phyloP scores from a whole-genome alignment of 2,329 filamentous ascomycete species.

The Ramularia collo-cygni region DNA sequence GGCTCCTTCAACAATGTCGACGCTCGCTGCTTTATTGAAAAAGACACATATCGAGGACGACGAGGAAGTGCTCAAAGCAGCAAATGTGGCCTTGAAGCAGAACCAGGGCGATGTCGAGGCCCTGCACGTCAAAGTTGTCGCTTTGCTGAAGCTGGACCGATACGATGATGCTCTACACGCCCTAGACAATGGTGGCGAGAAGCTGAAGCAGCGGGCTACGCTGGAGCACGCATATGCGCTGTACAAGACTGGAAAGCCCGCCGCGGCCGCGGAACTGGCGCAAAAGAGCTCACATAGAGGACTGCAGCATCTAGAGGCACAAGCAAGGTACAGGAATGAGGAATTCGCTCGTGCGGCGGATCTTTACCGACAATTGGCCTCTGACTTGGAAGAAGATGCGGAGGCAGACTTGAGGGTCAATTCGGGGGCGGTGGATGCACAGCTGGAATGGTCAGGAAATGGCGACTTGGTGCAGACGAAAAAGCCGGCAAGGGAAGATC shows the following conservation, averaged over 20 bases:
- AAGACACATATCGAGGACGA: slow-evolving; percentile 60
- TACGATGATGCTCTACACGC: slow-evolving; percentile 69
- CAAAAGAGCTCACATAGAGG: slow-evolving; percentile 34
- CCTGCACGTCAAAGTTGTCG: slow-evolving; percentile 64
- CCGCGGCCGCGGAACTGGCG: slow-evolving; percentile 51
- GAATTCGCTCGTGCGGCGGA: slow-evolving; percentile 60
- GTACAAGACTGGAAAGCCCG: slow-evolving; percentile 68
- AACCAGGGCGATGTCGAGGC: slow-evolving; percentile 54
- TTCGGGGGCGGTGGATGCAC: slow-evolving; percentile 62
- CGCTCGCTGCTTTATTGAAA: slow-evolving; percentile 49
- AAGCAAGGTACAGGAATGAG: slow-evolving; percentile 67
- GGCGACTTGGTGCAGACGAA: slow-evolving; percentile 47
- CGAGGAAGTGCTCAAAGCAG: slow-evolving; percentile 62
- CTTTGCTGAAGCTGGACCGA: slow-evolving; percentile 73
- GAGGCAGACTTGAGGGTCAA: slow-evolving; percentile 74
- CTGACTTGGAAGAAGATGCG: slow-evolving; percentile 48
- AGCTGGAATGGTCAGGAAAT: slow-evolving; percentile 62
- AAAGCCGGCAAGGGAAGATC: slow-evolving; percentile 53
- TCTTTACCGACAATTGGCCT: slow-evolving; percentile 55
- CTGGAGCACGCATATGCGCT: slow-evolving; percentile 76
- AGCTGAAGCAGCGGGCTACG: slow-evolving; percentile 53
- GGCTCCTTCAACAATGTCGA: slow-evolving; percentile 7
- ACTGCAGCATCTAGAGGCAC: slow-evolving; percentile 54
- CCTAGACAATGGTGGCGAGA: slow-evolving; percentile 57
- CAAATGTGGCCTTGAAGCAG: slow-evolving; percentile 51